Evolutionary conservation across 148 eudicot genomes (phyloP), one percentile per base, ranked within the genome.

Genomic region (Euryodendron excelsum): DNA sequence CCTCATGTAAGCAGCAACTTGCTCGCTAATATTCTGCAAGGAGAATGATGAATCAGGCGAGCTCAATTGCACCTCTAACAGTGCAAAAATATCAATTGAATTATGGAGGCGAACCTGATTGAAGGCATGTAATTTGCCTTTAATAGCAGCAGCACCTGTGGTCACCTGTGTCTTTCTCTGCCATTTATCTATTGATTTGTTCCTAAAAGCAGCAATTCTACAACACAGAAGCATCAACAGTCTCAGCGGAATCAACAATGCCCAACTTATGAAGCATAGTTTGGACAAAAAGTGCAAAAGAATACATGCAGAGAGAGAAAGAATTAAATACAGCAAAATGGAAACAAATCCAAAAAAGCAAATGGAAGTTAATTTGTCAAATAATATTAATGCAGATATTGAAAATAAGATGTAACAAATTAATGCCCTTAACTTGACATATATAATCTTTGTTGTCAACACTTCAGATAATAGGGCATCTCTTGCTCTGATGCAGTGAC

Each of bases 91-190:
- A 65, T 7, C 31, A 47, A 3, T 77, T 27, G 55, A 72, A 70
- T 23, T 23, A 14, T 21, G 50, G 59, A 53, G 76, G 18, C 65
- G 62, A 75, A 95, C 98, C 98, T 95, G 97, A 79, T 93, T 95
- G 79, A 95, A 95, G 18, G 98, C 98, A 68, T 91, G 85, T 53
- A 92, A 84, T 75, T 89, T 94, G 70, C 89, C 85, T 80, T 87
- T 94, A 71, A 92, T 88, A 70, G 90, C 96, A 77, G 92, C 97
- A 80, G 97, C 97, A 80, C 98, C 98, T 75, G 92, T 90, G 34
- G 90, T 91, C 81, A 95, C 97, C 82, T 95, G 96, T 79, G 96
- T 86, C 88, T 91, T 93, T 85, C 98, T 91, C 84, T 95, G 98
- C 98, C 98, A 95, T 84, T 90, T 95, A 86, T 95, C 98, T 39